Evolutionary conservation across 805 yeast genomes (phyloP), one percentile per base, ranked within the genome.

Genomic region (Candida orba): DNA sequence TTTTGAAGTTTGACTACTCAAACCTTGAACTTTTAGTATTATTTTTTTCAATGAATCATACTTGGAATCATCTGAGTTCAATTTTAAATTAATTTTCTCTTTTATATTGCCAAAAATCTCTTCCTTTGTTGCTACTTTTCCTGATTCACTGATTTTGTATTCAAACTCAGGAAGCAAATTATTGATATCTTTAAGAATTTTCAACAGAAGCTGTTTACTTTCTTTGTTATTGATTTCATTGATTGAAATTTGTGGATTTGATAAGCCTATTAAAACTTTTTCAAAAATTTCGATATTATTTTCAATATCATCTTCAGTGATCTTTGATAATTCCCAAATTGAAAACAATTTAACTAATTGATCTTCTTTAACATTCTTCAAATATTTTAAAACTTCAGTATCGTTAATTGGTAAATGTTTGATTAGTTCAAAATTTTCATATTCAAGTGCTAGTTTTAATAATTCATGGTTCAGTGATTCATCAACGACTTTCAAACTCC

Each of bases 251-350:
- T 23, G 14, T 15, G 39, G 36, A 34, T 37, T 37, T n/a, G 45
- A 38, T 36, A 42, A 15, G 15, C 36, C 35, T 32, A 34, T n/a
- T 3, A 43, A 6, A 29, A 36, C 34, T 30, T 32, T 43, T 22
- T 39, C 46, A 18, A 43, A 39, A 4, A 43, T 20, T 5, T 30
- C 38, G 23, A 43, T n/a, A n/a, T 43, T 43, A 14, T 39, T 25
- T 1, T 25, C 33, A 13, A 43, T 39, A 6, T 35, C 40, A 6
- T 15, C 20, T 36, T 35, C 37, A 4, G 39, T 35, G 6, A 43
- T 13, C 12, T 39, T 15, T 4, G 38, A 14, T 6, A 43, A 22
- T 18, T 39, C 37, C 39, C 36, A 32, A 15, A 36, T 15, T 3
- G 39, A 24, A 17, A 43, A 39, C 9, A 43, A 9, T 31, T 43